Percentiles rank a stretch among this genome's conserved stretches.
phyloP scores from a whole-genome alignment of 352 stramenopile species.

The Peronosclerospora sorghi region DNA sequence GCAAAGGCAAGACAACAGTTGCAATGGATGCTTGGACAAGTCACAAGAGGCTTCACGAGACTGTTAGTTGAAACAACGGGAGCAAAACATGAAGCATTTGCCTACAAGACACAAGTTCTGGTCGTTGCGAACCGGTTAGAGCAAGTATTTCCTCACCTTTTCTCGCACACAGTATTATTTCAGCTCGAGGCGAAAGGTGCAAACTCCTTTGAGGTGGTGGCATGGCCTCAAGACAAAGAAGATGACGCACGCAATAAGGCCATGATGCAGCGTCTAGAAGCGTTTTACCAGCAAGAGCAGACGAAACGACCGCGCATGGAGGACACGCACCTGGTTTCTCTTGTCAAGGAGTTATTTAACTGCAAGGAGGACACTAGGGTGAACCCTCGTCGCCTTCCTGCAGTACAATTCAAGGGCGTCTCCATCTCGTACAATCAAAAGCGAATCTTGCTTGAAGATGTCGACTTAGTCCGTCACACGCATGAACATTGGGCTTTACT shows the following conservation, averaged over 20 bases:
- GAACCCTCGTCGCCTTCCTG: conserved; percentile 1
- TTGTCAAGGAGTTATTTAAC: conserved; percentile 35
- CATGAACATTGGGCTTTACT: conserved; percentile 61
- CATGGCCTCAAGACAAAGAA: conserved; percentile 21
- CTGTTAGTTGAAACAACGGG: conserved; percentile 83
- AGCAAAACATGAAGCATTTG: conserved; percentile 63
- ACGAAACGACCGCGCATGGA: conserved; percentile 22
- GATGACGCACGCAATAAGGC: conserved; percentile 18
- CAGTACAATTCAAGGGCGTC: conserved; percentile 32
- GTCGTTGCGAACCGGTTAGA: conserved; percentile 83
- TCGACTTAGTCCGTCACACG: conserved; percentile 38
- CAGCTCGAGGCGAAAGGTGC: conserved; percentile 13
- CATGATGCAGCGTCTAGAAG: conserved; percentile 26
- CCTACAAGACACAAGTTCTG: conserved; percentile 81
- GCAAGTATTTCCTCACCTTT: conserved; percentile 79
- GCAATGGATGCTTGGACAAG: conserved; percentile 74
- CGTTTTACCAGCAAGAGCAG: conserved; percentile 30
- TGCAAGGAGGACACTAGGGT: background rate
- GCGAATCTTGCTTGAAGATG: conserved; percentile 34
- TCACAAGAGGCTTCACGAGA: conserved; percentile 79
- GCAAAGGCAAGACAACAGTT: conserved; percentile 62
- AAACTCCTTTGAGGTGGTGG: conserved; percentile 26
- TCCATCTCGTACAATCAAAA: conserved; percentile 47
- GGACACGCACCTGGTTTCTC: conserved; percentile 17
- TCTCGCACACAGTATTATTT: conserved; percentile 48